Evolutionary conservation across 1,139 yeast species (phyloP).

Genomic region (Tardiomyces depauwii): DNA sequence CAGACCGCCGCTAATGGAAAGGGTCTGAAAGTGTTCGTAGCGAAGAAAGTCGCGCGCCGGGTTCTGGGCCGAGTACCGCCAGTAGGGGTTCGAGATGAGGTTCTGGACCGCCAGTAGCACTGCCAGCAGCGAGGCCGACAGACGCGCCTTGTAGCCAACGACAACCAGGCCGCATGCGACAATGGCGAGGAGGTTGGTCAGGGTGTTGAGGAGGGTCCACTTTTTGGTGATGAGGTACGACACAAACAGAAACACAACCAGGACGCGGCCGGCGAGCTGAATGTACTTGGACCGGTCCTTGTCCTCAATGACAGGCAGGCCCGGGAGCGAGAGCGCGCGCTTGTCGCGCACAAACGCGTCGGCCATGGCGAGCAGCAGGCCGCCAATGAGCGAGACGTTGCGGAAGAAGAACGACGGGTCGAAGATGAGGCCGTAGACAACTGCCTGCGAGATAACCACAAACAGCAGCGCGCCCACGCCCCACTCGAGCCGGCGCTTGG

Average conservation of each 20-base stretch:
- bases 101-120: constrained; percentile 66
- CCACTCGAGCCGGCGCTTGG: constrained; percentile 56
- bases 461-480: constrained; percentile 63
- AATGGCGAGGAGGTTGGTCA: constrained; percentile 63
- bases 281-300: constrained; percentile 79
- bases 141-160: constrained; percentile 87
- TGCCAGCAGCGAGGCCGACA: constrained; percentile 74
- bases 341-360: constrained; percentile 81
- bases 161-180: constrained; percentile 69
- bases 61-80: constrained; percentile 63
- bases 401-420: constrained; percentile 76
- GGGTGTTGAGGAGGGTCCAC: constrained; percentile 57
- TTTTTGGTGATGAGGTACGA: constrained; percentile 62
- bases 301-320: constrained; percentile 77
- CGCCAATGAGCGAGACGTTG: constrained; percentile 87
- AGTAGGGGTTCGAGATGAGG: constrained; percentile 74
- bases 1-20: constrained; percentile 91
- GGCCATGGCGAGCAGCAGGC: constrained; percentile 76
- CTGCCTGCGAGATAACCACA: constrained; percentile 75
- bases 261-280: constrained; percentile 77
- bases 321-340: constrained; percentile 68
- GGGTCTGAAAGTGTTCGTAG: constrained; percentile 90
- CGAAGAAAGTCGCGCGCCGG: constrained; percentile 82
- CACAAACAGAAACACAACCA: constrained; percentile 74
- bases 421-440: constrained; percentile 78